Conservation (phyloP, 768 basidiomycete genomes). For the Obba rivulosa region DNA sequence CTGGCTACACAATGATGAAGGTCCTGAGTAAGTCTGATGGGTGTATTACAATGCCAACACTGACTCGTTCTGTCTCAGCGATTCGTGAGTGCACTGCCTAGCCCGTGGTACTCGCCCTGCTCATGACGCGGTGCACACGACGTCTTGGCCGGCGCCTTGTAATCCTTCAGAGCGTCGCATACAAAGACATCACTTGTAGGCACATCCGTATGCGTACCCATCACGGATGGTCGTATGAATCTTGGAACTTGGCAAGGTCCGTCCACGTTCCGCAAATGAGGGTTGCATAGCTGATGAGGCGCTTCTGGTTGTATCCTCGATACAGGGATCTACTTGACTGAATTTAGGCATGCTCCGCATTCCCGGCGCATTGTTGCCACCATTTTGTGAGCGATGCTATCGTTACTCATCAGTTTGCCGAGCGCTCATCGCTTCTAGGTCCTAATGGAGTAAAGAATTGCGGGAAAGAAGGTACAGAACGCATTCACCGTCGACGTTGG, state of each 20-base stretch:
- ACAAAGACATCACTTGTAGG: slow-evolving; percentile 87
- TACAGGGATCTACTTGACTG: slow-evolving; percentile 79
- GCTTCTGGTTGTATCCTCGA: neutral
- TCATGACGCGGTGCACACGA: too few relatives aligned
- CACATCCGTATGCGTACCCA: slow-evolving; percentile 76
- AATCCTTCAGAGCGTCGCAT: slow-evolving; percentile 66
- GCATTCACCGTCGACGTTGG: too few relatives aligned
- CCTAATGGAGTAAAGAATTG: too few relatives aligned
- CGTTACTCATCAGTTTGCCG: neutral
- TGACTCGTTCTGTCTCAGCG: slow-evolving; percentile 35
- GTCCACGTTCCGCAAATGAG: slow-evolving; percentile 4
- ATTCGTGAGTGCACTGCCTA: slow-evolving; percentile 51
- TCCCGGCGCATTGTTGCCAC: slow-evolving; percentile 73
- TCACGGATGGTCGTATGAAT: slow-evolving; percentile 71
- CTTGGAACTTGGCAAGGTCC: slow-evolving; percentile 92
- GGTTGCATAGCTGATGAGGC: neutral
- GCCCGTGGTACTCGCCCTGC: too few relatives aligned
- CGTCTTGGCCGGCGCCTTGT: neutral
- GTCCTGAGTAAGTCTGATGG: slow-evolving; percentile 64
- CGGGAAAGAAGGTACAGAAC: too few relatives aligned
- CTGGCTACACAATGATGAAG: slow-evolving; percentile 90
- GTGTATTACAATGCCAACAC: neutral
- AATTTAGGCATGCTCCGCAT: slow-evolving; percentile 71
- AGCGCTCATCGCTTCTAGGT: too few relatives aligned
- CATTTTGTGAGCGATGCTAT: slow-evolving; percentile 49